Percentiles rank a stretch among this genome's conserved stretches.
phyloP scores from a whole-genome alignment of 257 asterid genomes.

The Solanum pinnatisectum region DNA sequence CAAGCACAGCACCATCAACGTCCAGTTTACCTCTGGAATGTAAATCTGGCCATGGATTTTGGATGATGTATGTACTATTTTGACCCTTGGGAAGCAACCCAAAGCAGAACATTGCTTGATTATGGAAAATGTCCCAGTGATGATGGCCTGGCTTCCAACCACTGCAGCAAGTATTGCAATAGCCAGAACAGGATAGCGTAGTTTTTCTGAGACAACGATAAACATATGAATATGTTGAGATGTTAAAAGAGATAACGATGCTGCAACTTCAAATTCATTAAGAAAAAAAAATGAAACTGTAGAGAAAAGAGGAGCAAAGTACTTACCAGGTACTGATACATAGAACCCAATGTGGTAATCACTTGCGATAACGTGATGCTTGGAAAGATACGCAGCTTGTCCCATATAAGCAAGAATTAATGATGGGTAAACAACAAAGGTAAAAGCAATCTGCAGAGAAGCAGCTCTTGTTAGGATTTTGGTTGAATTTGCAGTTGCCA shows the following conservation, averaged over 20 bases:
- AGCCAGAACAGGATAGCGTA: slow-evolving; percentile 89
- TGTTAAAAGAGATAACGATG: not conserved
- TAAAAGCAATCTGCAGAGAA: slow-evolving; percentile 67
- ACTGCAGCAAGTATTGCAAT: slow-evolving; percentile 97
- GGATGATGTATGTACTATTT: slow-evolving; percentile 81
- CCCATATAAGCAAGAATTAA: slow-evolving; percentile 97
- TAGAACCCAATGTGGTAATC: slow-evolving; percentile 80
- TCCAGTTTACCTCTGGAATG: slow-evolving; percentile 95
- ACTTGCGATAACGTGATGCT: slow-evolving; percentile 59
- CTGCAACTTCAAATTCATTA: not conserved
- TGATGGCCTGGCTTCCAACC: slow-evolving; percentile 96
- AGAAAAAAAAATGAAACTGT: not conserved
- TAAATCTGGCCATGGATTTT: slow-evolving; percentile 82
- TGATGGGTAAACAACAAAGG: slow-evolving; percentile 82
- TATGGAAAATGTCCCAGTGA: slow-evolving; percentile 87
- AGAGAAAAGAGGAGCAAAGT: not conserved
- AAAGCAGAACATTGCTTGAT: slow-evolving; percentile 94
- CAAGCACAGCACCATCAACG: slow-evolving; percentile 75
- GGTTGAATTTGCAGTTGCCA: not conserved
- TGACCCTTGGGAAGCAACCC: slow-evolving; percentile 87
- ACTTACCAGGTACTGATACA: slow-evolving; percentile 82
- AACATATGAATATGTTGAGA: not conserved
- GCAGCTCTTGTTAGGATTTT: not conserved
- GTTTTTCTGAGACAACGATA: slow-evolving; percentile 33
- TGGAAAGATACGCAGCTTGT: slow-evolving; percentile 97